Percentiles rank a stretch among this genome's conserved stretches.
Evolutionary conservation across 2,329 filamentous ascomycete genomes (phyloP).

Genomic region (Botrytis porri): DNA sequence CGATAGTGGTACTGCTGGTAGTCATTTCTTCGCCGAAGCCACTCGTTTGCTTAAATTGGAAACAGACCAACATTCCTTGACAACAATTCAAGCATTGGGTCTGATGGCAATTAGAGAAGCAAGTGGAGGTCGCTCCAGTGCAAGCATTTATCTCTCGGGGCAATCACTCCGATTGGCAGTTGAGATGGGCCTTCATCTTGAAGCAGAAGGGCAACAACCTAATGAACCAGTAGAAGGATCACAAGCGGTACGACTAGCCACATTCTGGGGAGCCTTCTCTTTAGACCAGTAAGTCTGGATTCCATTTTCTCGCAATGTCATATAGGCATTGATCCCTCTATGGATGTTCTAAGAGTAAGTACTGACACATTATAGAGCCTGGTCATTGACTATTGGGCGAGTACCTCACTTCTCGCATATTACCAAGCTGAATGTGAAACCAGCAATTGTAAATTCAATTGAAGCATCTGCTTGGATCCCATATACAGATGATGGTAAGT

Average conservation of each 20-base stretch:
- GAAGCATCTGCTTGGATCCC: conserved; percentile 53
- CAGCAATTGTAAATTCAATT: conserved; percentile 57
- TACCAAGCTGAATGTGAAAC: conserved; percentile 56
- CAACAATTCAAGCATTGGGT: conserved; percentile 70
- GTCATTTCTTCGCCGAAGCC: conserved; percentile 72
- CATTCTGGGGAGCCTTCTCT: conserved; percentile 47
- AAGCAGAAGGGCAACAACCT: conserved; percentile 21
- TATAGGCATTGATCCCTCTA: neutral
- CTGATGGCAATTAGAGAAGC: conserved; percentile 74
- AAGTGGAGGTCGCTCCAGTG: conserved; percentile 66
- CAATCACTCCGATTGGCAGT: conserved; percentile 69
- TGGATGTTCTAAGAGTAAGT: neutral
- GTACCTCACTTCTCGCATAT: conserved; percentile 59
- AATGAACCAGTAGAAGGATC: conserved; percentile 38
- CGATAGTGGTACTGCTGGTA: conserved; percentile 61
- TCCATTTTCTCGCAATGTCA: conserved; percentile 50
- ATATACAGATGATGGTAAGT: conserved; percentile 37
- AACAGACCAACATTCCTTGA: conserved; percentile 58
- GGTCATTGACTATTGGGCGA: conserved; percentile 62
- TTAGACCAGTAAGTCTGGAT: conserved; percentile 54
- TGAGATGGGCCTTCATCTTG: conserved; percentile 38
- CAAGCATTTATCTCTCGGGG: conserved; percentile 69
- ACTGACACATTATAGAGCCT: conserved; percentile 48
- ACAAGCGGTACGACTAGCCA: conserved; percentile 46
- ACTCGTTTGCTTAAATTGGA: conserved; percentile 53